A percentile compares a stretch with the other conserved stretches of the same genome.
Evolutionary conservation across 2,329 filamentous ascomycete genomes (phyloP).

Genomic region (Zymoseptoria passerinii): DNA sequence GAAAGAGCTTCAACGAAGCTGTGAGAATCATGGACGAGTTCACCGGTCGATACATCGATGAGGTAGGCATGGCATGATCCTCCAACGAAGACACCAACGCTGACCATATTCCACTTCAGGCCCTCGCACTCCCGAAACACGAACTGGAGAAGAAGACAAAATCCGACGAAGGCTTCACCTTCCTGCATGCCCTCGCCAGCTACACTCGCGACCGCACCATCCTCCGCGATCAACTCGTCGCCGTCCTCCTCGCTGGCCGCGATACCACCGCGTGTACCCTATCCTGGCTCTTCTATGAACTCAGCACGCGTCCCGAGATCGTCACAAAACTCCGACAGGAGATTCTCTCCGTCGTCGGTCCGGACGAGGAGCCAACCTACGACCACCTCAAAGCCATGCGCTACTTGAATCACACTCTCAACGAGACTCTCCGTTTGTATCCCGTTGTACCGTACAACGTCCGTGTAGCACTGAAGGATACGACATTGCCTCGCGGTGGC

Average conservation of each 20-base stretch:
- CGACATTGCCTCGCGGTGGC: constrained; percentile 42
- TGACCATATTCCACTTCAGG: constrained; percentile 27
- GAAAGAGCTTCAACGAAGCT: constrained; percentile 52
- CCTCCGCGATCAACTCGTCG: constrained; percentile 76
- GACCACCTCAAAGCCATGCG: constrained; percentile 79
- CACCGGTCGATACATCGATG: background rate
- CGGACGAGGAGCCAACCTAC: constrained; percentile 56
- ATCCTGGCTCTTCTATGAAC: constrained; percentile 75
- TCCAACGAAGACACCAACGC: background rate
- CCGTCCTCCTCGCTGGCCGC: constrained; percentile 72
- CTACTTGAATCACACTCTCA: constrained; percentile 52
- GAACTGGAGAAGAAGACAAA: constrained; percentile 69
- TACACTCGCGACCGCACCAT: constrained; percentile 63
- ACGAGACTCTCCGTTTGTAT: constrained; percentile 41
- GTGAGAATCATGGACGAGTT: constrained; percentile 34
- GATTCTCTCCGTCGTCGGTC: constrained; percentile 60
- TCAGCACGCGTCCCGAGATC: constrained; percentile 60
- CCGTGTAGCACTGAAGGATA: constrained; percentile 39
- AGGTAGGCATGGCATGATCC: background rate
- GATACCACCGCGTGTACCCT: constrained; percentile 82
- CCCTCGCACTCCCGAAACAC: constrained; percentile 58
- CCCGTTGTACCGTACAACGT: constrained; percentile 45
- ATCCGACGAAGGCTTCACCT: constrained; percentile 66
- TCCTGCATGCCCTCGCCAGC: constrained; percentile 73
- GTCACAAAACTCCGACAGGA: constrained; percentile 64